These are phyloP conservation scores for Penicillium maclennaniae DNA, from an alignment of 495 filamentous ascomycete genomes.

Conservation along the genomic window DNA sequence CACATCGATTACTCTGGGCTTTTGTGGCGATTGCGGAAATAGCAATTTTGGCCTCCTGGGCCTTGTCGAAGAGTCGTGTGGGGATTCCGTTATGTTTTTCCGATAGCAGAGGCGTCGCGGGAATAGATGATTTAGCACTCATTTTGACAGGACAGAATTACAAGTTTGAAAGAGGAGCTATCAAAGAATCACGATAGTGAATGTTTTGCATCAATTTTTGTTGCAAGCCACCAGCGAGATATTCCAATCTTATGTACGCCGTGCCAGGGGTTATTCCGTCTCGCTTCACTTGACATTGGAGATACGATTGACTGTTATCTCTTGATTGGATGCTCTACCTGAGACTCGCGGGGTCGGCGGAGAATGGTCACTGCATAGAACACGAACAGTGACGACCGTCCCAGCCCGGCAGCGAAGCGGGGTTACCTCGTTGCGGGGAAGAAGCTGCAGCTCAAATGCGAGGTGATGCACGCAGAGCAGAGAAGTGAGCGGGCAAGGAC, in stretches of 20 bases:
- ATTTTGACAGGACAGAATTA: slow-evolving; percentile 1
- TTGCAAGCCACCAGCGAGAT: neutral
- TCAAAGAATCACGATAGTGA: neutral
- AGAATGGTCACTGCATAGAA: neutral
- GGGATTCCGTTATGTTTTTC: slow-evolving; percentile 11
- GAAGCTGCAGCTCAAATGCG: neutral
- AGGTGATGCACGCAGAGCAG: slow-evolving; percentile 5
- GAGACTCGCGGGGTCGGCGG: neutral
- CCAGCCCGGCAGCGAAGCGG: neutral
- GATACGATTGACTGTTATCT: neutral
- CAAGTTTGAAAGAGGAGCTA: neutral
- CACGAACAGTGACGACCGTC: neutral
- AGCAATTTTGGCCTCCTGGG: slow-evolving; percentile 3
- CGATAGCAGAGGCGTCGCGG: slow-evolving; percentile 3
- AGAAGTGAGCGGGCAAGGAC: slow-evolving; percentile 11
- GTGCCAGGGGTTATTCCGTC: neutral
- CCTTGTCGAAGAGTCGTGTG: slow-evolving; percentile 7
- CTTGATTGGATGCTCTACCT: neutral
- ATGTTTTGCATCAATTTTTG: neutral
- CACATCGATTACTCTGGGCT: neutral
- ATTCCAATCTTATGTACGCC: neutral
- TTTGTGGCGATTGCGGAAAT: slow-evolving; percentile 13
- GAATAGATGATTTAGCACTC: neutral
- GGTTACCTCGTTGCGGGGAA: slow-evolving; percentile 1
- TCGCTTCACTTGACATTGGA: neutral